Evolutionary conservation across 805 yeast genomes (phyloP).

Genomic region (Ogataea siamensis): DNA sequence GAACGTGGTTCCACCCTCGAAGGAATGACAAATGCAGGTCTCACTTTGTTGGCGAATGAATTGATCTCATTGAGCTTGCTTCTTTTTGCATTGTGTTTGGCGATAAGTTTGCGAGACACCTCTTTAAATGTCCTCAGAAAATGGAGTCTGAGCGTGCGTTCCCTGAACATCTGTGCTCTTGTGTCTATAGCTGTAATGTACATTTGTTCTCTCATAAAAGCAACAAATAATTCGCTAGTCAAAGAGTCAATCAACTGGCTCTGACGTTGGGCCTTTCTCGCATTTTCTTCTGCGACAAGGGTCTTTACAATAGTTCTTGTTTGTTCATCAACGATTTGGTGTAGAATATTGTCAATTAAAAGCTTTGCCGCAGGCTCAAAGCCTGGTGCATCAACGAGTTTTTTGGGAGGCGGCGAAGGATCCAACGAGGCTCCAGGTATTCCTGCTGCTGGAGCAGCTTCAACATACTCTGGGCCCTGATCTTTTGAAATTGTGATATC

Average conservation of each 20-base stretch:
- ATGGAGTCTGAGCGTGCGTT: slow-evolving; percentile 31
- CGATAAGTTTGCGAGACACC: slow-evolving; percentile 27
- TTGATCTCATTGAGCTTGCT: slow-evolving; percentile 40
- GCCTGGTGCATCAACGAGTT: slow-evolving; percentile 17
- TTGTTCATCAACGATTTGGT: slow-evolving; percentile 29
- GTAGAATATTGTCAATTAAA: slow-evolving; percentile 27
- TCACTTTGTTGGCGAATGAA: slow-evolving; percentile 29
- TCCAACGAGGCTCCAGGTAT: background rate
- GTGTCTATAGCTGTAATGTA: slow-evolving; percentile 42
- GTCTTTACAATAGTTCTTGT: slow-evolving; percentile 15
- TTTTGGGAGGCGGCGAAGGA: slow-evolving; percentile 3
- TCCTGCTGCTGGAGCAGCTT: background rate
- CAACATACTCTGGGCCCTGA: background rate
- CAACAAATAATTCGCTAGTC: slow-evolving; percentile 51
- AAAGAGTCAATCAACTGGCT: slow-evolving; percentile 36
- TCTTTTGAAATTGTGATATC: no score
- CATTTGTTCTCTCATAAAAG: slow-evolving; percentile 59
- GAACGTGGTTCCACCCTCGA: background rate
- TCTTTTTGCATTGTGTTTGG: slow-evolving; percentile 32
- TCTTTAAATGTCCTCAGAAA: slow-evolving; percentile 34
- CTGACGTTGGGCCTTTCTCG: slow-evolving; percentile 21
- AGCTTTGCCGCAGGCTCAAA: slow-evolving; percentile 33
- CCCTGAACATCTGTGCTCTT: slow-evolving; percentile 43
- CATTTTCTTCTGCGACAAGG: slow-evolving; percentile 2
- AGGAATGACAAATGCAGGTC: slow-evolving; percentile 13